phyloP scores from a whole-genome alignment of 257 asterid species.

The Oldenlandia corymbosa region DNA sequence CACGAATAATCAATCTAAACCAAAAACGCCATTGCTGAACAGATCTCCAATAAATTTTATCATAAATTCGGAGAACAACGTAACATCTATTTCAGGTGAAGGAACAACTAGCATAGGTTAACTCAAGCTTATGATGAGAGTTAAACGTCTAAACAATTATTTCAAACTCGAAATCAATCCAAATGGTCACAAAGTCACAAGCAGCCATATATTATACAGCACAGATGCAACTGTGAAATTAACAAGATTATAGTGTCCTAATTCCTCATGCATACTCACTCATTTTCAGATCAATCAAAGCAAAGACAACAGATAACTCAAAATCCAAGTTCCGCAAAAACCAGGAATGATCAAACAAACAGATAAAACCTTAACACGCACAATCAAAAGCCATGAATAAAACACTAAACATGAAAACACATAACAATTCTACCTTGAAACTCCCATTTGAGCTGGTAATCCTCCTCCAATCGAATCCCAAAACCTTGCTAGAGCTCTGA shows the following conservation, averaged over 20 bases:
- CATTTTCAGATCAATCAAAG: neutral
- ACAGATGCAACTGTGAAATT: neutral
- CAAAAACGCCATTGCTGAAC: neutral
- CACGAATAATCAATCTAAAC: neutral
- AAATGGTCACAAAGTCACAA: neutral
- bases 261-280: neutral
- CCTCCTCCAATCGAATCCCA: conserved; percentile 30
- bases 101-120: neutral
- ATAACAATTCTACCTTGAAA: conserved; percentile 20
- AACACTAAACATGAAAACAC: neutral
- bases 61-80: neutral
- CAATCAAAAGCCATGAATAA: neutral
- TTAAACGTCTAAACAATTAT: no score
- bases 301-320: neutral
- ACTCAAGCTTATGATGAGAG: neutral
- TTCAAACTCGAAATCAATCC: neutral
- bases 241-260: neutral
- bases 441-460: conserved; percentile 15
- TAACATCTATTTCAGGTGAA: neutral
- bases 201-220: no score
- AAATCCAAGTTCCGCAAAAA: neutral
- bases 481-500: conserved; percentile 24
- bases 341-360: neutral
- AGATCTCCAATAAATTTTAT: neutral
- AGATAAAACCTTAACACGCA: neutral